A percentile compares a stretch with the other conserved stretches of the same genome.
phyloP scores from a whole-genome alignment of 768 basidiomycete genomes.

The Rhodotorula sphaerocarpa region DNA sequence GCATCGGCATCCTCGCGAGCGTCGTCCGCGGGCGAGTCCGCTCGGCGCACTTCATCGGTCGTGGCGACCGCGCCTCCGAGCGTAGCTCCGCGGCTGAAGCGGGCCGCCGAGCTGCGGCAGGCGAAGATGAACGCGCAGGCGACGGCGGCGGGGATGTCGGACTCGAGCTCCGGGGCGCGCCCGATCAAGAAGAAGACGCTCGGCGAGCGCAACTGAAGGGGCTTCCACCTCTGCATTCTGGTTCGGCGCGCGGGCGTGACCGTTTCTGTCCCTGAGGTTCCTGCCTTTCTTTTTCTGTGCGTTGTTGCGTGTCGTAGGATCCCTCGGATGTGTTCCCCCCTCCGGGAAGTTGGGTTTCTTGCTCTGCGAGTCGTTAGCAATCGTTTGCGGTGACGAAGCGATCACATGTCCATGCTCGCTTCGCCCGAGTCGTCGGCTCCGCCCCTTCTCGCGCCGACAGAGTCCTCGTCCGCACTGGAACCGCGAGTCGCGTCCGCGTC shows the following conservation, averaged over 20 bases:
- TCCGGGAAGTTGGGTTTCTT: too few species aligned
- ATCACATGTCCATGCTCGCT: neutral
- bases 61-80: neutral
- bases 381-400: too few species aligned
- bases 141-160: neutral
- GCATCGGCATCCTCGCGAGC: neutral
- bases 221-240: too few species aligned
- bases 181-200: too few species aligned
- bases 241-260: too few species aligned
- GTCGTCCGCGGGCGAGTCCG: neutral
- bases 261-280: too few species aligned
- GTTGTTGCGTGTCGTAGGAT: too few species aligned
- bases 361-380: too few species aligned
- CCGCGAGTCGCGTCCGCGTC: slow-evolving; percentile 14
- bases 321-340: too few species aligned
- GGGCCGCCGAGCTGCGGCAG: slow-evolving; percentile 8
- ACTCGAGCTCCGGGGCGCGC: too few species aligned
- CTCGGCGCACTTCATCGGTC: neutral
- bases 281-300: too few species aligned
- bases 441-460: neutral
- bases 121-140: neutral
- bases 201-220: too few species aligned
- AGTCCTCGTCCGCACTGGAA: neutral
- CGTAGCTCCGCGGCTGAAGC: slow-evolving; percentile 2
- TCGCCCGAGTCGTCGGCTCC: neutral